phyloP scores from a whole-genome alignment of 2,329 filamentous ascomycete genomes.

The Alternaria incomplexa region DNA sequence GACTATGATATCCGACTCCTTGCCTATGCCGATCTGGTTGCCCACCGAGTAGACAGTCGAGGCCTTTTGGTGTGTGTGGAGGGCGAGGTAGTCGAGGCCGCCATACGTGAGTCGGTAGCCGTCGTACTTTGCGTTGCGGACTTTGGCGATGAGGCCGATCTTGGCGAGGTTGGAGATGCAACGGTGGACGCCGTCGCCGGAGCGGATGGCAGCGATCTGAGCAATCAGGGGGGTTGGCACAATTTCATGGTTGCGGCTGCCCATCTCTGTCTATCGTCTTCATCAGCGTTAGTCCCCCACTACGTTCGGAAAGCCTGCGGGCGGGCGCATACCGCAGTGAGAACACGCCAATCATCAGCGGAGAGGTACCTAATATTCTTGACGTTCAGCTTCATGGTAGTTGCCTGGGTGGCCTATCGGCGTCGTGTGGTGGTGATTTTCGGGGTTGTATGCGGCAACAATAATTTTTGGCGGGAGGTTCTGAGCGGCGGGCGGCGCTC shows the following conservation, averaged over 20 bases:
- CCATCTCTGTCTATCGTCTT: slow-evolving; percentile 77
- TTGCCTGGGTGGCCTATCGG: not conserved
- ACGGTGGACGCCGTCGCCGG: slow-evolving; percentile 76
- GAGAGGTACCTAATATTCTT: slow-evolving; percentile 92
- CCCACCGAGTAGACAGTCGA: slow-evolving; percentile 89
- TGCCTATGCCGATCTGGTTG: slow-evolving; percentile 92
- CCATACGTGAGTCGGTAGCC: slow-evolving; percentile 97
- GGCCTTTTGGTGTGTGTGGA: slow-evolving; percentile 84
- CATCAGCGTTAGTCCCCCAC: slow-evolving; percentile 47
- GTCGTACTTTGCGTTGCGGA: slow-evolving; percentile 97
- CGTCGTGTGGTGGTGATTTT: slow-evolving; percentile 7
- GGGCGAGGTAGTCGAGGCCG: slow-evolving; percentile 94
- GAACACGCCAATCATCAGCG: slow-evolving; percentile 91
- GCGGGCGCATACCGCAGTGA: slow-evolving; percentile 73
- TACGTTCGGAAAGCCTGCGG: slow-evolving; percentile 20
- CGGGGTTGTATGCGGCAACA: slow-evolving; percentile 5
- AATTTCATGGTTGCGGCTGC: slow-evolving; percentile 95
- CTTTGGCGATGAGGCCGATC: slow-evolving; percentile 84
- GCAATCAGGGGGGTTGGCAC: slow-evolving; percentile 90
- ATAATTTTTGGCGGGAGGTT: slow-evolving; percentile 31
- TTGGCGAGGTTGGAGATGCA: slow-evolving; percentile 93
- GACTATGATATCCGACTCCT: slow-evolving; percentile 96
- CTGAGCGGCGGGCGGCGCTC: slow-evolving; percentile 10
- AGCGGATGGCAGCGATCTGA: slow-evolving; percentile 78
- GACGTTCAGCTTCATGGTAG: slow-evolving; percentile 88